Conservation (phyloP, 352 stramenopile genomes). For the Pythium dissotocum region DNA sequence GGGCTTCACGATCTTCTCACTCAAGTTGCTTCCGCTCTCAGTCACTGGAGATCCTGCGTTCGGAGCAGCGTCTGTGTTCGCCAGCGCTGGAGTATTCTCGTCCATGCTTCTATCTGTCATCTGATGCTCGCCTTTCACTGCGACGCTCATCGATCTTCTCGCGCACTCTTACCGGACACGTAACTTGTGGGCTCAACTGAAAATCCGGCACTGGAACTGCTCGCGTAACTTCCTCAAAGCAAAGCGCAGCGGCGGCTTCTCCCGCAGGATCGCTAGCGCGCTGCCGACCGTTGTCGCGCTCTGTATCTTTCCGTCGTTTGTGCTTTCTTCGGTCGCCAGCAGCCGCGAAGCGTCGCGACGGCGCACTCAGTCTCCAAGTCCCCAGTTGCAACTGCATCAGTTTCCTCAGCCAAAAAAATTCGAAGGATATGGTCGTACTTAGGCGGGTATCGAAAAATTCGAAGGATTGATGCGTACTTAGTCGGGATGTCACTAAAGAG, state of each 20-base stretch:
- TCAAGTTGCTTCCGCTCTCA: background rate
- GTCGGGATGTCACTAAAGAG: background rate
- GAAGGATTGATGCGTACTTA: constrained; percentile 10
- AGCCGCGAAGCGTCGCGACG: constrained; percentile 5
- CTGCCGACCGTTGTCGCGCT: background rate
- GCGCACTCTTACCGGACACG: background rate
- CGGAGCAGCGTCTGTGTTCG: background rate
- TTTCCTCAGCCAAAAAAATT: background rate
- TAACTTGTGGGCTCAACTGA: constrained; percentile 27
- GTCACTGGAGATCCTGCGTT: background rate
- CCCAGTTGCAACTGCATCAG: background rate
- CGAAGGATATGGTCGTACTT: background rate
- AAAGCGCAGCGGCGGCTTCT: constrained; percentile 4
- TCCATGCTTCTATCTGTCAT: constrained; percentile 1
- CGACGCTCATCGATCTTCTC: constrained; percentile 12
- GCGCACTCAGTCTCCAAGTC: background rate
- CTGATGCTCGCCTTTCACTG: constrained; percentile 8
- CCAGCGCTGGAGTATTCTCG: constrained; percentile 19
- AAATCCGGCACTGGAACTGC: constrained; percentile 28
- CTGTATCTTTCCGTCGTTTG: constrained; percentile 4
- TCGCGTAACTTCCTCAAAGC: constrained; percentile 20
- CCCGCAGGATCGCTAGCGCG: background rate
- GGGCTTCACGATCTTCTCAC: background rate
- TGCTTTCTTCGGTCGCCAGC: constrained; percentile 5
- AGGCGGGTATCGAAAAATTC: background rate